Evolutionary conservation across 2,329 filamentous ascomycete species (phyloP), one percentile per base, ranked within the genome.

Genomic region (Penicillium sp.): DNA sequence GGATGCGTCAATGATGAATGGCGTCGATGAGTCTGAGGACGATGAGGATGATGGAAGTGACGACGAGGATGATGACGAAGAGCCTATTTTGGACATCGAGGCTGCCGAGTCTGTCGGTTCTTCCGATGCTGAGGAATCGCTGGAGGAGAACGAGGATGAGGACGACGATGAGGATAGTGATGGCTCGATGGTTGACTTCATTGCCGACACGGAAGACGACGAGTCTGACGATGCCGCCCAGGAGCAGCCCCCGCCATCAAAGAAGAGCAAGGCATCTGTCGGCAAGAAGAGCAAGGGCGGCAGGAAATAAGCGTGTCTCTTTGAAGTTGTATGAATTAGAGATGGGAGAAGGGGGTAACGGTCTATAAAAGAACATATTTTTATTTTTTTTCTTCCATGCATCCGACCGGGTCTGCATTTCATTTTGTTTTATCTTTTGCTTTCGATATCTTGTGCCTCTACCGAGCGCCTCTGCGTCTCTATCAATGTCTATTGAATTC

Each of bases 81-180:
- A 73, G 35, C 64, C 75, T 43, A 66, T 79, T 44, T 69, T 79
- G 48, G 76, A 79, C 50, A 73, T 79, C 40, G 77, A 78, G 59
- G 74, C 74, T 6, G 74, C 74, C 22, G 73, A 75, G 58, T 76
- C 74, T 5, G 74, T 70, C 42, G 73, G 75, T 32, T 76, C 72
- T 7, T 73, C 74, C 4, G 75, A 72, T 34, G 74, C 73, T 3
- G 79, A 80, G 16, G 76, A 80, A 39, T 81, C 78, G 8, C 81
- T 84, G 2, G 82, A 85, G 22, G 83, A 85, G 57, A 81, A 86
- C 18, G 83, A 86, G 57, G 82, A 84, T 44, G 81, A 86, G 35
- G 85, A 87, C 7, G 85, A 83, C 10, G 82, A 85, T 47, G 81
- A 86, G 53, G 85, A 86, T 7, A 86, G 87, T 57, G 82, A 82